These are phyloP conservation scores for Polyporus tsugae DNA, from an alignment of 1,284 basidiomycete genomes.

Conservation along the genomic window DNA sequence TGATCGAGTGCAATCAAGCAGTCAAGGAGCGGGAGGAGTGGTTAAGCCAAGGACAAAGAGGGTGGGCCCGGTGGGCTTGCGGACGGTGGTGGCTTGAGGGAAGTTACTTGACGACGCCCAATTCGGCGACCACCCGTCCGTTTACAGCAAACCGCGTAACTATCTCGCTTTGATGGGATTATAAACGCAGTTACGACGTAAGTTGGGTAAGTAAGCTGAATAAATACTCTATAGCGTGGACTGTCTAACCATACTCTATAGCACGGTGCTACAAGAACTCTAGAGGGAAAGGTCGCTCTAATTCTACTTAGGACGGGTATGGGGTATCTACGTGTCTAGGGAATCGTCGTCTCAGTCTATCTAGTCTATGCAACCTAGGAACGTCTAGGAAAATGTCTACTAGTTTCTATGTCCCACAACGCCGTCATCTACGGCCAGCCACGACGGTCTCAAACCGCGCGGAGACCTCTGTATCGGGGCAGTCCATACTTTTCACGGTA, in stretches of 20 bases:
- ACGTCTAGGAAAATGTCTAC: not conserved
- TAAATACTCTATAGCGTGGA: not conserved
- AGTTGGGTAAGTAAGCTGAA: not conserved
- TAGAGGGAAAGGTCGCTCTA: not conserved
- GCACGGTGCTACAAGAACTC: not conserved
- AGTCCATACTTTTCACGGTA: constrained; percentile 17
- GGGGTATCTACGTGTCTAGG: constrained; percentile 11
- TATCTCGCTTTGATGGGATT: not conserved
- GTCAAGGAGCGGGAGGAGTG: constrained; percentile 5
- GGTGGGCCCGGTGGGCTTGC: constrained; percentile 4
- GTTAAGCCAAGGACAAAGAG: constrained; percentile 14
- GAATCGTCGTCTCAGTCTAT: constrained; percentile 7
- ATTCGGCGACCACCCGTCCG: constrained; percentile 18
- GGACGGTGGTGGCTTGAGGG: constrained; percentile 30
- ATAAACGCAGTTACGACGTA: not conserved
- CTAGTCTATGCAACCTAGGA: constrained; percentile 3
- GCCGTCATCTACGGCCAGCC: not conserved
- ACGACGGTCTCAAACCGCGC: constrained; percentile 24
- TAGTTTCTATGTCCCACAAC: not conserved
- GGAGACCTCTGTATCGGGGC: constrained; percentile 17
- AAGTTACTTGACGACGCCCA: constrained; percentile 34
- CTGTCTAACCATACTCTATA: not conserved
- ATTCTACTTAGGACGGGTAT: not conserved
- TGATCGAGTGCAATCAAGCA: constrained; percentile 1
- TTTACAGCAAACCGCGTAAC: constrained; percentile 8